Base-by-base conservation (phyloP, 306 rosid genomes). In the Fragaria iinumae region DNA sequence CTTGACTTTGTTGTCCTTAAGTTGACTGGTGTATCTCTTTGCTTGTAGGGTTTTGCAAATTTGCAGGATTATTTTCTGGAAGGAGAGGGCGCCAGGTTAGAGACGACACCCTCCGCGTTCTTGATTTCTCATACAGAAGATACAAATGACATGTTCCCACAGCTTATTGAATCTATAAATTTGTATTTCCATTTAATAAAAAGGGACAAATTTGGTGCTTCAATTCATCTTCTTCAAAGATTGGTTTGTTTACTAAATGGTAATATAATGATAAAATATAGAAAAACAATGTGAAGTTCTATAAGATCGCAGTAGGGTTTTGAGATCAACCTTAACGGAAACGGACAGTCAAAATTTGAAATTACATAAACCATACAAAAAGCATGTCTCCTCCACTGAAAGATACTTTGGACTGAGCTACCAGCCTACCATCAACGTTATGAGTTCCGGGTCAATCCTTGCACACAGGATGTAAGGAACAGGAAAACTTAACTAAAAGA, bases 381-480 rank as follows among this genome's bases (percentile, higher is more conserved):
- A 70, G 84, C 74, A 62, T 67, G 78, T 78, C 73, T 78, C 79
- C 72, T 73, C 67, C 77, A 64, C 65, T 71, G 32, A 43, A 21
- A 68, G 69, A 76, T 49, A 81, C 48, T 49, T 63, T 50, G 49
- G 50, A 69, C 52, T 47, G 81, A 83, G 77, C 86, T 76, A 88
- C 78, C 75, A 79, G 75, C 81, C 86, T 76, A 87, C 75, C 75
- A 77, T 75, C 81, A 81, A 69, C 84, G 69, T 68, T 83, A 85
- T 84, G 84, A 79, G 84, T 73, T 85, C 73, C 68, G 63, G 65
- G 81, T 85, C 87, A 87, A 86, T 85, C 83, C 84, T 32, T 65
- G 66, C 56, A 9, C 29, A 76, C 62, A 77, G 91, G 86, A 80
- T 80, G 91, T 83, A 78, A 81, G 86, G 81, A 84, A 85, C 89